A percentile compares a stretch with the other conserved stretches of the same genome.
Conservation (phyloP, 768 basidiomycete species). For the Suillus tomentosus region DNA sequence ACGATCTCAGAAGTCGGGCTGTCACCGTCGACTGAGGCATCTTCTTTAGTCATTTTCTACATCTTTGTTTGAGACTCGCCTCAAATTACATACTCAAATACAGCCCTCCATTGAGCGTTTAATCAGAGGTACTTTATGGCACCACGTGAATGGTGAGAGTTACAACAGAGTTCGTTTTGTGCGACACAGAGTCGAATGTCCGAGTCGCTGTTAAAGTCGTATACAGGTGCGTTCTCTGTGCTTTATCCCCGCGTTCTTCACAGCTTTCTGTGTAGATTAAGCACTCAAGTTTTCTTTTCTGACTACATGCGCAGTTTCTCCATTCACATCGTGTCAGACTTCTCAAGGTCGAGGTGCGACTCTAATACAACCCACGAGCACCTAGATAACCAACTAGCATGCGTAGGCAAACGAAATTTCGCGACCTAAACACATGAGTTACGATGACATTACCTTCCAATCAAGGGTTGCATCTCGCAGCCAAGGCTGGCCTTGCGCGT, state of each 20-base stretch:
- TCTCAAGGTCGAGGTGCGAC: not conserved
- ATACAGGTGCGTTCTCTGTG: not conserved
- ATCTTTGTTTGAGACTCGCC: not conserved
- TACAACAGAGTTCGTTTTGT: not conserved
- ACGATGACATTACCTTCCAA: not conserved
- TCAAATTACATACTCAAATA: not conserved
- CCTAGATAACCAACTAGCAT: not conserved
- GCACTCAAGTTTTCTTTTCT: not conserved
- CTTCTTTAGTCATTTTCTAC: not conserved
- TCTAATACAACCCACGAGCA: not conserved
- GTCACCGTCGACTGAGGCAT: slow-evolving; percentile 56
- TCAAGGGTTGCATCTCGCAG: not conserved
- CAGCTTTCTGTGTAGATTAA: not conserved
- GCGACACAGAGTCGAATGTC: not conserved
- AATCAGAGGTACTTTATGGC: not conserved
- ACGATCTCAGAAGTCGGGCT: slow-evolving; percentile 59
- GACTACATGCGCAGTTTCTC: not conserved
- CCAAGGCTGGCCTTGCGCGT: not conserved
- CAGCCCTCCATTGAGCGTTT: not conserved
- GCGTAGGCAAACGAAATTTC: not conserved
- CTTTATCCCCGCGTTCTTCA: not conserved
- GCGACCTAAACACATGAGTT: not conserved
- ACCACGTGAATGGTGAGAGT: not conserved
- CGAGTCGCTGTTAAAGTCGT: not conserved
- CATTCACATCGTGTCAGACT: not conserved